Base-by-base conservation (phyloP, 345 rosid genomes). In the Eucalyptus polyanthemos region DNA sequence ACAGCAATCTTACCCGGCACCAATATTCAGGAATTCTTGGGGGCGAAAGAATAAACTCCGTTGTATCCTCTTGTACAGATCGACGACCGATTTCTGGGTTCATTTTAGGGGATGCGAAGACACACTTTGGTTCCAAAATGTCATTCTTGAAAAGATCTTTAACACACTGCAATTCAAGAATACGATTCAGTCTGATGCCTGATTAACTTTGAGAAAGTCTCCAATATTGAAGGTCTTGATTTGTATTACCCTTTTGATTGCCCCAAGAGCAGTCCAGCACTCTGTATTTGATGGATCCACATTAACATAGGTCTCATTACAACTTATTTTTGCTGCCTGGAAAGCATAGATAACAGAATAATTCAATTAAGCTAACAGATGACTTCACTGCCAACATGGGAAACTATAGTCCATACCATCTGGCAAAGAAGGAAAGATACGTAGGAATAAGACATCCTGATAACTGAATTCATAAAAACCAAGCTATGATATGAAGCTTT, bases 81-180 rank as follows among this genome's bases (percentile, higher is more conserved):
- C 91, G 87, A 69, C 88, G 86, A 29, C 60, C 87, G 24, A 90
- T 45, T 81, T 87, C 90, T 34, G 86, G 72, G 49, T 88, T 53
- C 58, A 88, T 47, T 29, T 90, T 65, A 11, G 93, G 93, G 27
- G 92, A 89, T 44, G 90, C 91, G 80, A 87, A 92, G 11, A 90
- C 89, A 60, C 93, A 92, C 51, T 91, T 89, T 9, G 94, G 93
- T 87, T 92, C 93, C 34, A 91, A 62, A 29, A 91, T 89, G 19
- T 88, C 62, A 60, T 91, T 89, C 7, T 4, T 8, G 88, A 47
- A 87, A 89, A 91, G 87, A 58, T 90, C 92, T 86, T 91, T 56
- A 51, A 86, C 85, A 85, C 94, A 91, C 93, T 91, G 86, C 31
- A 86, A 62, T 22, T 37, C 31, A 4, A 69, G 25, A 45, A 86